These are phyloP conservation scores for Brassica nigra DNA, from an alignment of 345 rosid species.

Conservation along the genomic window DNA sequence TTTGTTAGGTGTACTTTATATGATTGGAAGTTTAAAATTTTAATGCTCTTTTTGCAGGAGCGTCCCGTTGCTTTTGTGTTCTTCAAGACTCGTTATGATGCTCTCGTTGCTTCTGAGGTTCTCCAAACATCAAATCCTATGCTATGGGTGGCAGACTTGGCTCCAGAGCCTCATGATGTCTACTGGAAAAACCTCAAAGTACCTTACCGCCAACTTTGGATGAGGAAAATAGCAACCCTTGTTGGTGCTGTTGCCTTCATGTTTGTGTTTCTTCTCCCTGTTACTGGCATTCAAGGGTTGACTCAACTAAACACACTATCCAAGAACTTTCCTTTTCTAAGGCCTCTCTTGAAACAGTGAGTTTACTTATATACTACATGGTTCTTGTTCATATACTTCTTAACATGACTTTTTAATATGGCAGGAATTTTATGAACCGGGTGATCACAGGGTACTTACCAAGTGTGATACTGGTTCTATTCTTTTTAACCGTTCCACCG, in stretches of 20 bases:
- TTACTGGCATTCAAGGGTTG: conserved; percentile 77
- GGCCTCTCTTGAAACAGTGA: conserved; percentile 58
- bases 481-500: conserved; percentile 79
- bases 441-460: conserved; percentile 94
- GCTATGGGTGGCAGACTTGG: conserved; percentile 88
- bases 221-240: conserved; percentile 68
- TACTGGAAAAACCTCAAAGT: conserved; percentile 84
- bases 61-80: conserved; percentile 88
- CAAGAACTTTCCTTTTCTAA: conserved; percentile 61
- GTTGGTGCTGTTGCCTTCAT: conserved; percentile 68
- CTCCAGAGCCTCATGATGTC: conserved; percentile 94
- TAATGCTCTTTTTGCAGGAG: conserved; percentile 58
- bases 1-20: conserved; percentile 16
- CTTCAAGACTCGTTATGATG: conserved; percentile 86
- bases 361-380: conserved; percentile 24
- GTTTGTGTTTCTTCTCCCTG: conserved; percentile 77
- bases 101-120: conserved; percentile 74
- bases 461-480: conserved; percentile 76
- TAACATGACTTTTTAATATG: conserved; percentile 6
- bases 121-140: conserved; percentile 89
- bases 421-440: conserved; percentile 56
- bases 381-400: conserved; percentile 5
- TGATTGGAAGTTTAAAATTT: conserved; percentile 3
- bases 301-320: conserved; percentile 67
- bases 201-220: conserved; percentile 85